Conservation (phyloP, 23 red algal species). For the Gracilaria caudata region DNA sequence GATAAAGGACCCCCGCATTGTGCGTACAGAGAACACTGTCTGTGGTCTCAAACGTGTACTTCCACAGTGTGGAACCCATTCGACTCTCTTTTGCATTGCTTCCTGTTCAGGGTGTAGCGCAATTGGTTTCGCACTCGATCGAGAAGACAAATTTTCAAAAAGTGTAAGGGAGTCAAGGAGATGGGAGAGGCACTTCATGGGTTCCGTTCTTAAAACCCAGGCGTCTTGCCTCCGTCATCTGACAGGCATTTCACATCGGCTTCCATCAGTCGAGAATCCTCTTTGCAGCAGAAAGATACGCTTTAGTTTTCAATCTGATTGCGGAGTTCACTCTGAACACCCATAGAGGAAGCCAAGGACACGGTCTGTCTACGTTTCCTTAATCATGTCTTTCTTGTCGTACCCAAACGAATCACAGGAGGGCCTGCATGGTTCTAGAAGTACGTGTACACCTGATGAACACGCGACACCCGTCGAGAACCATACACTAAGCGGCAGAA, state of each 20-base stretch:
- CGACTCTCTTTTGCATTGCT: background rate
- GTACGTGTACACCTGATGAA: too few relatives aligned
- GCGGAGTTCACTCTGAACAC: too few relatives aligned
- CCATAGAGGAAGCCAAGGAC: too few relatives aligned
- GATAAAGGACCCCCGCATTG: background rate
- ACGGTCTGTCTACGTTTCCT: too few relatives aligned
- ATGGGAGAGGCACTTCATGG: background rate
- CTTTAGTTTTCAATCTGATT: too few relatives aligned
- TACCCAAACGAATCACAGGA: background rate
- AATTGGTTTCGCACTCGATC: background rate
- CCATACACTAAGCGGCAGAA: too few relatives aligned
- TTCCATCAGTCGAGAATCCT: too few relatives aligned
- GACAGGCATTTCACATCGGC: too few relatives aligned
- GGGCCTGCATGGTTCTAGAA: background rate
- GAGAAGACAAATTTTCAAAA: background rate
- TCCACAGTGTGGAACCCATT: background rate
- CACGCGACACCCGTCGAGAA: too few relatives aligned
- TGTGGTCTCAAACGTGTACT: background rate
- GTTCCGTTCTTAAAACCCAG: too few relatives aligned
- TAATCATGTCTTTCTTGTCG: background rate
- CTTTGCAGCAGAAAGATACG: too few relatives aligned
- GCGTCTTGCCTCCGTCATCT: too few relatives aligned
- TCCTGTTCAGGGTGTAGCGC: background rate
- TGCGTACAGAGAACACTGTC: background rate
- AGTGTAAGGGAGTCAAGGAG: background rate